Conservation (phyloP, 2,329 filamentous ascomycete genomes). For the Metarhizium brunneum region DNA sequence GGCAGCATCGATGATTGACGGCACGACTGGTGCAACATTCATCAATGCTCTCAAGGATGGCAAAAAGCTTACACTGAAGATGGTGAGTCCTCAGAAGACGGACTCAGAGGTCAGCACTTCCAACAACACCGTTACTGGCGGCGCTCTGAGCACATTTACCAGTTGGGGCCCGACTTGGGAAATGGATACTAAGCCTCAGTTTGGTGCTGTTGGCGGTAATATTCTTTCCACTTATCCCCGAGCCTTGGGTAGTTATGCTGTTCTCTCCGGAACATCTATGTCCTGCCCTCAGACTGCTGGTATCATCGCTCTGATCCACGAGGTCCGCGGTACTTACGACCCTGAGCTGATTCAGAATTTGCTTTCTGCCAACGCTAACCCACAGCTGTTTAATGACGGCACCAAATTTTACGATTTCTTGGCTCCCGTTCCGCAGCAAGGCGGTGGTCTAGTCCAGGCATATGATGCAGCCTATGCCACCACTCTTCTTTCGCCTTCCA, state of each 20-base stretch:
- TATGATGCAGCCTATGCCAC: slow-evolving; percentile 47
- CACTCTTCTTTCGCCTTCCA: slow-evolving; percentile 43
- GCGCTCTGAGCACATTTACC: slow-evolving; percentile 42
- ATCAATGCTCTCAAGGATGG: slow-evolving; percentile 32
- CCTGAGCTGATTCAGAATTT: slow-evolving; percentile 40
- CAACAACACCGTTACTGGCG: slow-evolving; percentile 28
- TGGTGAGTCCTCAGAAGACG: slow-evolving; percentile 31
- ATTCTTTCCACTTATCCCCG: slow-evolving; percentile 49
- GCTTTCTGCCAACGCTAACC: slow-evolving; percentile 39
- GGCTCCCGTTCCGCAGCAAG: slow-evolving; percentile 51
- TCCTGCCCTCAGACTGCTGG: slow-evolving; percentile 46
- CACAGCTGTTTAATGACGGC: slow-evolving; percentile 39
- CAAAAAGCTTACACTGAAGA: slow-evolving; percentile 31
- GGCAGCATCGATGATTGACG: slow-evolving; percentile 32
- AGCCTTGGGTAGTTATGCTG: slow-evolving; percentile 36
- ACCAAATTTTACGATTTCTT: slow-evolving; percentile 26
- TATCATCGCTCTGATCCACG: slow-evolving; percentile 42
- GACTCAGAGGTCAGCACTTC: slow-evolving; percentile 21
- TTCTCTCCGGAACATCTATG: slow-evolving; percentile 52
- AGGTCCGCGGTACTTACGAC: slow-evolving; percentile 40
- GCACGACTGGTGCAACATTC: slow-evolving; percentile 33
- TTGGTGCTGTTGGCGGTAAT: slow-evolving; percentile 45
- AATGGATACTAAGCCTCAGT: slow-evolving; percentile 44
- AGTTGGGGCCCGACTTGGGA: slow-evolving; percentile 55
- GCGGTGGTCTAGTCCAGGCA: slow-evolving; percentile 50